A percentile compares a stretch with the other conserved stretches of the same genome.
Evolutionary conservation across 768 basidiomycete species (phyloP).

Genomic region (Xerocomus potaroensis): DNA sequence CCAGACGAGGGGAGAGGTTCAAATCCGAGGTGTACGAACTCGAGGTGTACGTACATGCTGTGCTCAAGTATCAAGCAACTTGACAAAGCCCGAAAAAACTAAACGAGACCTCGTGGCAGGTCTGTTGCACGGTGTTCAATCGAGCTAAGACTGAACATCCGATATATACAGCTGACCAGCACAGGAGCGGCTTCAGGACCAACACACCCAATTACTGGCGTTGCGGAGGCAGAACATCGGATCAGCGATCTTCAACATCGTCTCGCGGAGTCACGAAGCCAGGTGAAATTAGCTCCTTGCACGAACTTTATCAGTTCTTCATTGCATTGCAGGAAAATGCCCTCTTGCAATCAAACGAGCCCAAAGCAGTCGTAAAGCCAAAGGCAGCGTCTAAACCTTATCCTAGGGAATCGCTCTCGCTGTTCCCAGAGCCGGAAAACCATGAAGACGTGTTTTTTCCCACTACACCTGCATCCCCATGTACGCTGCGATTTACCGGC

Average conservation of each 20-base stretch:
- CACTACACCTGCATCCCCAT: slow-evolving; percentile 49
- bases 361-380: slow-evolving; percentile 6
- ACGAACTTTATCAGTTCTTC: background rate
- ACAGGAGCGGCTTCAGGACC: slow-evolving; percentile 14
- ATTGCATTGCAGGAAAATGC: slow-evolving; percentile 25
- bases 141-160: background rate
- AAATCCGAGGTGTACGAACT: slow-evolving; percentile 51
- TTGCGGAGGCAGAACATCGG: slow-evolving; percentile 38
- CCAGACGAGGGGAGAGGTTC: slow-evolving; percentile 35
- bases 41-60: slow-evolving; percentile 72
- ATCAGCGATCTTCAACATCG: slow-evolving; percentile 41
- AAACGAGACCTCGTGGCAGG: slow-evolving; percentile 37
- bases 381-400: slow-evolving; percentile 9
- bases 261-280: slow-evolving; percentile 38
- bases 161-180: slow-evolving; percentile 14
- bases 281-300: slow-evolving; percentile 26
- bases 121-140: slow-evolving; percentile 23
- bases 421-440: slow-evolving; percentile 26
- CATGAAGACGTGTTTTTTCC: slow-evolving; percentile 63
- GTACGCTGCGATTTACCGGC: slow-evolving; percentile 60
- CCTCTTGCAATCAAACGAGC: slow-evolving; percentile 22
- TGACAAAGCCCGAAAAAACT: slow-evolving; percentile 32
- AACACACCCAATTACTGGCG: slow-evolving; percentile 25
- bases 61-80: slow-evolving; percentile 55
- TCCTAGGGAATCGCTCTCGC: slow-evolving; percentile 15